These are phyloP conservation scores for Phytophthora sansomeana DNA, from an alignment of 352 stramenopile genomes.

Conservation along the genomic window DNA sequence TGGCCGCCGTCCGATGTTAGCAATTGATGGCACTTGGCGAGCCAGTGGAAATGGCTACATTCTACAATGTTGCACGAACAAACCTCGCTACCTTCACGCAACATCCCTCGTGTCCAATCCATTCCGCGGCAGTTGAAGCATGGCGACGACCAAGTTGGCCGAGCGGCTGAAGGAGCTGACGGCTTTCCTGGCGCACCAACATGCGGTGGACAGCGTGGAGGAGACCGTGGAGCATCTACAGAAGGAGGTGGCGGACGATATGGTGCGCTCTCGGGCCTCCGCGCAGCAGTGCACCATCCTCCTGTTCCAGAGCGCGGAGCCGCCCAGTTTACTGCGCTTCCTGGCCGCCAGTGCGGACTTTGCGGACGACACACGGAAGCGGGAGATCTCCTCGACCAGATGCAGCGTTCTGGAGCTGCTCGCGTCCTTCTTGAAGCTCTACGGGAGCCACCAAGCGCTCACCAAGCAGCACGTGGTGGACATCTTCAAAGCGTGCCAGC, in stretches of 20 bases:
- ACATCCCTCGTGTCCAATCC: neutral
- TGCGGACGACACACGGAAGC: slow-evolving; percentile 63
- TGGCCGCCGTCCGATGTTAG: too few species aligned
- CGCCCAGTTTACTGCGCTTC: slow-evolving; percentile 66
- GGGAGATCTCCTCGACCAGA: slow-evolving; percentile 59
- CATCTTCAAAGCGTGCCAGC: slow-evolving; percentile 54
- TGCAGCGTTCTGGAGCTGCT: slow-evolving; percentile 61
- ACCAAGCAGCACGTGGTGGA: slow-evolving; percentile 56
- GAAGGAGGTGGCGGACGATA: slow-evolving; percentile 48
- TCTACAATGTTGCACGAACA: neutral
- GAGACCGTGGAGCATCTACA: slow-evolving; percentile 69
- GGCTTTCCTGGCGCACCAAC: slow-evolving; percentile 63
- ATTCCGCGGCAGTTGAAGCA: slow-evolving; percentile 36
- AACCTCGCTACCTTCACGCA: neutral
- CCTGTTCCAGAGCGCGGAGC: slow-evolving; percentile 62
- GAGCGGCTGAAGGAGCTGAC: slow-evolving; percentile 70
- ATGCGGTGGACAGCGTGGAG: slow-evolving; percentile 72
- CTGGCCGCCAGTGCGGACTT: slow-evolving; percentile 57
- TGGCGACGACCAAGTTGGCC: slow-evolving; percentile 50
- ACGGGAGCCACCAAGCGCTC: slow-evolving; percentile 55
- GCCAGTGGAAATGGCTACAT: slow-evolving; percentile 5
- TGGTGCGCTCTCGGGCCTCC: slow-evolving; percentile 61
- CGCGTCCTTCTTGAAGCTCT: slow-evolving; percentile 57
- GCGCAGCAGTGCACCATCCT: slow-evolving; percentile 74
- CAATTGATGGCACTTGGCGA: too few species aligned